A percentile compares a stretch with the other conserved stretches of the same genome.
These are phyloP conservation scores for Populus alba DNA, from an alignment of 345 rosid genomes.

Conservation along the genomic window DNA sequence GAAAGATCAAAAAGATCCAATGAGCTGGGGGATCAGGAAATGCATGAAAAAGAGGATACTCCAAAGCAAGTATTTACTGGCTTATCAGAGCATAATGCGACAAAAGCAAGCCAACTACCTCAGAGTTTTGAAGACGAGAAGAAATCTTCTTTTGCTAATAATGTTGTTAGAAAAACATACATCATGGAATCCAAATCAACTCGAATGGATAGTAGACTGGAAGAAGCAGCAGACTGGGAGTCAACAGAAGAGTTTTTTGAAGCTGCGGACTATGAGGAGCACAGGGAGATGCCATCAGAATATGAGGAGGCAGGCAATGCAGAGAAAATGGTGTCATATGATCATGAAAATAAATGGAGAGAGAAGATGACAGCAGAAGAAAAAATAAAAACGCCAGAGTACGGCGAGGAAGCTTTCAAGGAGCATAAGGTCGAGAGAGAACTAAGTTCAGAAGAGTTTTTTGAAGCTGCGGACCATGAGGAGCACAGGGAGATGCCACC, in stretches of 20 bases:
- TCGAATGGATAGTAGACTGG: constrained; percentile 28
- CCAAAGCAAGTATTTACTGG: constrained; percentile 22
- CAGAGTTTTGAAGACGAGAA: constrained; percentile 20
- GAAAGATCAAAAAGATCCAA: constrained; percentile 33
- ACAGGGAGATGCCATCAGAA: constrained; percentile 12
- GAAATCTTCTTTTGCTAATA: constrained; percentile 13
- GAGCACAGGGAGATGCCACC: not conserved
- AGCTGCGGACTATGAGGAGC: constrained; percentile 5
- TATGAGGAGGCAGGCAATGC: constrained; percentile 32
- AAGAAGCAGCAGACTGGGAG: constrained; percentile 32
- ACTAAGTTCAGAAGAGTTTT: constrained; percentile 23
- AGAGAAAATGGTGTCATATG: constrained; percentile 28
- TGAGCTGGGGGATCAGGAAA: constrained; percentile 31
- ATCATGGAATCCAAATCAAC: constrained; percentile 22
- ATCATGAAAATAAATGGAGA: constrained; percentile 26
- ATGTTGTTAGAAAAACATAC: constrained; percentile 24
- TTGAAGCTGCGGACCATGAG: constrained; percentile 8
- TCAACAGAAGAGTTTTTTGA: constrained; percentile 17
- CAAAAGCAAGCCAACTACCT: constrained; percentile 19
- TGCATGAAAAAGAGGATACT: constrained; percentile 15
- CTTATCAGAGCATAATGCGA: constrained; percentile 12
- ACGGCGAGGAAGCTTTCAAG: constrained; percentile 27
- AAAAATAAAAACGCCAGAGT: constrained; percentile 29
- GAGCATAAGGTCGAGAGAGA: constrained; percentile 33
- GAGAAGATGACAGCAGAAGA: constrained; percentile 20